Conservation (phyloP, 805 yeast species). For the Tanozyma kutaoensis region DNA sequence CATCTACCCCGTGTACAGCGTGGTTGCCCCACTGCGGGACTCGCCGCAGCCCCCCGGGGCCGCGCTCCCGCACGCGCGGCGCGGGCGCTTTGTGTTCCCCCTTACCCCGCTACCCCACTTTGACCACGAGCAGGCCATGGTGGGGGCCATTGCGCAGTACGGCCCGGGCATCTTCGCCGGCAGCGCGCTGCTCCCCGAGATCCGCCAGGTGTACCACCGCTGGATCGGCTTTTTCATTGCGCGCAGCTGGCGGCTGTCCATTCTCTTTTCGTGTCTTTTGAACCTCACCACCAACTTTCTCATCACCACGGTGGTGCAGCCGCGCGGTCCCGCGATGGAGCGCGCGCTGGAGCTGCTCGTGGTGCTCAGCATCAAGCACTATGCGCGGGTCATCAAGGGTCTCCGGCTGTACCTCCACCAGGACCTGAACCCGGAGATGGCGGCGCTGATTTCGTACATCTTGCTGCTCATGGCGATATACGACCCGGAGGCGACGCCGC, state of each 20-base stretch:
- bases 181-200: slow-evolving; percentile 11
- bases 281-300: slow-evolving; percentile 26
- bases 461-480: slow-evolving; percentile 26
- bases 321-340: slow-evolving; percentile 1
- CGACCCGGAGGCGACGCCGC: slow-evolving; percentile 27
- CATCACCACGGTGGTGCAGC: slow-evolving; percentile 15
- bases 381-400: slow-evolving; percentile 21
- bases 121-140: slow-evolving; percentile 2
- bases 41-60: not conserved
- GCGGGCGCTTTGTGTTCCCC: slow-evolving; percentile 2
- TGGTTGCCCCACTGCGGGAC: slow-evolving; percentile 1
- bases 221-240: slow-evolving; percentile 21
- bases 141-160: slow-evolving; percentile 1
- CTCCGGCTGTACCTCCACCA: slow-evolving; percentile 14
- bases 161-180: slow-evolving; percentile 11
- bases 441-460: slow-evolving; percentile 22
- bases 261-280: slow-evolving; percentile 22
- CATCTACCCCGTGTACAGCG: slow-evolving; percentile 24
- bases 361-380: slow-evolving; percentile 20
- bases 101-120: slow-evolving; percentile 1
- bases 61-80: slow-evolving; percentile 4
- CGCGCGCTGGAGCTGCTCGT: slow-evolving; percentile 9
- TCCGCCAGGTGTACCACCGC: slow-evolving; percentile 15
- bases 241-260: slow-evolving; percentile 9
- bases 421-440: slow-evolving; percentile 15